Conservation (phyloP, 1,139 yeast species). For the Pichia norvegensis region DNA sequence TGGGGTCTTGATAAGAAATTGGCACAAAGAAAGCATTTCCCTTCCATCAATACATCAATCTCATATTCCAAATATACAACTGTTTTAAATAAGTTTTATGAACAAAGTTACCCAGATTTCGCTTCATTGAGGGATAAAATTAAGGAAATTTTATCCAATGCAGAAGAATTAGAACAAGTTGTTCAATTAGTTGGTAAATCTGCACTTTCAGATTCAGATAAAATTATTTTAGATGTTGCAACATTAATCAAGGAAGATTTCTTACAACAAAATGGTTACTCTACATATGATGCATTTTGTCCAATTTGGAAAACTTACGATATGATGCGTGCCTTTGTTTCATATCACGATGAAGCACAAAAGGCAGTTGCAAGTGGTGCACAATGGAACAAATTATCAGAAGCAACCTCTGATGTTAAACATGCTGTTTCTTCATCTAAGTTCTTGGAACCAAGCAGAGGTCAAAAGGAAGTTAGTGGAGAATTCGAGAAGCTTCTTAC, state of each 20-base stretch:
- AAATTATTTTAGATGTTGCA: slow-evolving; percentile 92
- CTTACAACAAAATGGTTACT: slow-evolving; percentile 98
- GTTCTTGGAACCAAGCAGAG: slow-evolving; percentile 91
- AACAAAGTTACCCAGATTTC: slow-evolving; percentile 80
- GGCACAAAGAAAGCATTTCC: slow-evolving; percentile 99
- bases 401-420: slow-evolving; percentile 81
- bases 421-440: slow-evolving; percentile 91
- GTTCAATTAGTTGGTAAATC: slow-evolving; percentile 98
- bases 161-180: slow-evolving; percentile 97
- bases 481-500: slow-evolving; percentile 73
- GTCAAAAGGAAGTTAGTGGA: slow-evolving; percentile 65
- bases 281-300: slow-evolving; percentile 96
- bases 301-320: slow-evolving; percentile 98
- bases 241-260: slow-evolving; percentile 91
- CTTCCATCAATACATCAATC: slow-evolving; percentile 91
- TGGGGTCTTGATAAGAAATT: slow-evolving; percentile 99
- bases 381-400: slow-evolving; percentile 86
- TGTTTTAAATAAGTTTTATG: slow-evolving; percentile 81
- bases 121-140: slow-evolving; percentile 83
- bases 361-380: slow-evolving; percentile 94
- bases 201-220: slow-evolving; percentile 92
- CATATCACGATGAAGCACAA: slow-evolving; percentile 95
- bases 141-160: slow-evolving; percentile 88
- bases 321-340: slow-evolving; percentile 92
- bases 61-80: slow-evolving; percentile 95